phyloP scores from a whole-genome alignment of 805 yeast species.

The Wickerhamomyces chambardii region DNA sequence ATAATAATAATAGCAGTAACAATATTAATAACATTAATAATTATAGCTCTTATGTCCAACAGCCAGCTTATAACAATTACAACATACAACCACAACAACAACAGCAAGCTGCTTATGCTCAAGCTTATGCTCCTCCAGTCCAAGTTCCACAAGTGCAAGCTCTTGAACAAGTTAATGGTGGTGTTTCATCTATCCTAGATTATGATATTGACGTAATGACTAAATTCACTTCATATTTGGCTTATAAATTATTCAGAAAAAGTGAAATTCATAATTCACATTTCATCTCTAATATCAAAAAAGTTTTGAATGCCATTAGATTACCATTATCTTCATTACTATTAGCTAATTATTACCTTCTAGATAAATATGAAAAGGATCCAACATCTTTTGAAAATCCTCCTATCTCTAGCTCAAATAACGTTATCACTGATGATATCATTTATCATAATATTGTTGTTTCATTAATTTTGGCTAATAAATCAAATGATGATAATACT shows the following conservation, averaged over 20 bases:
- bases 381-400: constrained; percentile 22
- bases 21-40: constrained; percentile 7
- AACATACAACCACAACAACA: not conserved
- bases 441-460: constrained; percentile 52
- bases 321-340: constrained; percentile 77
- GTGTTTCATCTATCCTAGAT: constrained; percentile 70
- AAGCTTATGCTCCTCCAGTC: constrained; percentile 2
- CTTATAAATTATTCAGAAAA: constrained; percentile 58
- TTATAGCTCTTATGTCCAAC: constrained; percentile 3
- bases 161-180: constrained; percentile 37
- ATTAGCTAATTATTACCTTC: constrained; percentile 70
- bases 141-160: not conserved
- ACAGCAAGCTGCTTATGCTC: not conserved
- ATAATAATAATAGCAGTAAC: too few relatives aligned
- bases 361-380: constrained; percentile 42
- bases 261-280: constrained; percentile 25
- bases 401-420: constrained; percentile 16
- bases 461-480: constrained; percentile 78
- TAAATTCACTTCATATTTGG: constrained; percentile 67
- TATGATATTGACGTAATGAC: constrained; percentile 76
- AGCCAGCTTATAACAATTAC: constrained; percentile 1
- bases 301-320: constrained; percentile 80
- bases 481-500: constrained; percentile 93
- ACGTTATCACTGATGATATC: constrained; percentile 18
- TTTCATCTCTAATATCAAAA: constrained; percentile 50